Evolutionary conservation across 306 rosid genomes (phyloP).

Genomic region (Begonia peltatifolia): DNA sequence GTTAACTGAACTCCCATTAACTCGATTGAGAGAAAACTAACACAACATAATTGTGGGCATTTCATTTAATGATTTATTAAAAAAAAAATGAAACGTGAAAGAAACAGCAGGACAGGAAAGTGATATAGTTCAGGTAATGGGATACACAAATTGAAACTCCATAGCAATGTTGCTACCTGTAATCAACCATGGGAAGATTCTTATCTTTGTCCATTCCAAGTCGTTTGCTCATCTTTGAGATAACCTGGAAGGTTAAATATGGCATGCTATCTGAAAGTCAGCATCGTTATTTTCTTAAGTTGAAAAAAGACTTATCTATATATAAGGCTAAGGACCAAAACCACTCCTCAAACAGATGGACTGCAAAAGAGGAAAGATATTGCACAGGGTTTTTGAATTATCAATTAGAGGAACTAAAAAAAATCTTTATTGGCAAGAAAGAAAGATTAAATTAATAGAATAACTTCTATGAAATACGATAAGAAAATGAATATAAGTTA

Average conservation of each 20-base stretch:
- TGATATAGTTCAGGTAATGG: too few relatives aligned
- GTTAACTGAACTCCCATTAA: too few relatives aligned
- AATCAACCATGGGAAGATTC: slow-evolving; percentile 51
- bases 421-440: neutral
- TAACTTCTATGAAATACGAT: neutral
- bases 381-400: neutral
- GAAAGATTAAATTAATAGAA: neutral
- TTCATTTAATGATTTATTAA: too few relatives aligned
- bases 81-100: neutral
- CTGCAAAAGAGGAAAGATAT: neutral
- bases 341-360: neutral
- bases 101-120: neutral
- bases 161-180: slow-evolving; percentile 40
- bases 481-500: too few relatives aligned
- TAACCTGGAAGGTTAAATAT: slow-evolving; percentile 41
- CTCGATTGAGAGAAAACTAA: too few relatives aligned
- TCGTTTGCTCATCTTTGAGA: slow-evolving; percentile 56
- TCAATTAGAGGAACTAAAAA: neutral
- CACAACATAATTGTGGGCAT: too few relatives aligned
- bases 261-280: slow-evolving; percentile 5
- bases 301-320: slow-evolving; percentile 1
- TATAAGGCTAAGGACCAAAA: neutral
- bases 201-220: slow-evolving; percentile 46
- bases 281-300: neutral
- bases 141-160: slow-evolving; percentile 8